Conservation (phyloP, 352 stramenopile species). For the Pythium sp. region DNA sequence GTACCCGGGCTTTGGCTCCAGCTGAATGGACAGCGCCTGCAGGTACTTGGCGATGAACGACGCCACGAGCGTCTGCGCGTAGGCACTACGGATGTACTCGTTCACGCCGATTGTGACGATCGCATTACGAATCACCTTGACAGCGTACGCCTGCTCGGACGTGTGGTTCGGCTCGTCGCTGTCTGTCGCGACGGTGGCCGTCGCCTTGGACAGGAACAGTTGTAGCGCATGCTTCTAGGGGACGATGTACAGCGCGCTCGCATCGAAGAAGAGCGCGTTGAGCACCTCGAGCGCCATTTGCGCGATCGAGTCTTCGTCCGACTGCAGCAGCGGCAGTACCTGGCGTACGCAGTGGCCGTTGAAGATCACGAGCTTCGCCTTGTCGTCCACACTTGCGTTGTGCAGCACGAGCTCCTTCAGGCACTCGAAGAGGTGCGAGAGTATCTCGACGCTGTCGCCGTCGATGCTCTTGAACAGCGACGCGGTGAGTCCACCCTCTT, state of each 20-base stretch:
- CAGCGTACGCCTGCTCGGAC: slow-evolving; percentile 42
- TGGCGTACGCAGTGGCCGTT: slow-evolving; percentile 64
- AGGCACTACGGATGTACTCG: slow-evolving; percentile 45
- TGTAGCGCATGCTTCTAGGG: slow-evolving; percentile 36
- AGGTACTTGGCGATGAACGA: slow-evolving; percentile 64
- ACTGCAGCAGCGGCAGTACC: slow-evolving; percentile 64
- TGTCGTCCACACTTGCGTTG: slow-evolving; percentile 48
- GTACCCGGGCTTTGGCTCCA: slow-evolving; percentile 72
- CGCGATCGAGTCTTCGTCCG: slow-evolving; percentile 40
- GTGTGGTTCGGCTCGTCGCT: slow-evolving; percentile 23
- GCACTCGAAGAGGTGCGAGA: slow-evolving; percentile 40
- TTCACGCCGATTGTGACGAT: slow-evolving; percentile 66
- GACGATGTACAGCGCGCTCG: slow-evolving; percentile 53
- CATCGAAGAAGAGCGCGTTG: slow-evolving; percentile 55
- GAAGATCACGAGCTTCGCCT: slow-evolving; percentile 60
- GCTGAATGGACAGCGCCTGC: slow-evolving; percentile 44
- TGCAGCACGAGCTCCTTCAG: slow-evolving; percentile 52
- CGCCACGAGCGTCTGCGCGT: slow-evolving; percentile 53
- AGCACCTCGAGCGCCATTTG: slow-evolving; percentile 41
- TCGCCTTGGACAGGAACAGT: slow-evolving; percentile 46
- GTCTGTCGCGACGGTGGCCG: neutral
- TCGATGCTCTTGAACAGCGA: slow-evolving; percentile 82
- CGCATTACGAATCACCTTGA: slow-evolving; percentile 67
- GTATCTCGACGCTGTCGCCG: slow-evolving; percentile 54
- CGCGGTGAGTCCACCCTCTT: slow-evolving; percentile 51